Base-by-base conservation (phyloP, 257 asterid species). In the Penstemon davidsonii region DNA sequence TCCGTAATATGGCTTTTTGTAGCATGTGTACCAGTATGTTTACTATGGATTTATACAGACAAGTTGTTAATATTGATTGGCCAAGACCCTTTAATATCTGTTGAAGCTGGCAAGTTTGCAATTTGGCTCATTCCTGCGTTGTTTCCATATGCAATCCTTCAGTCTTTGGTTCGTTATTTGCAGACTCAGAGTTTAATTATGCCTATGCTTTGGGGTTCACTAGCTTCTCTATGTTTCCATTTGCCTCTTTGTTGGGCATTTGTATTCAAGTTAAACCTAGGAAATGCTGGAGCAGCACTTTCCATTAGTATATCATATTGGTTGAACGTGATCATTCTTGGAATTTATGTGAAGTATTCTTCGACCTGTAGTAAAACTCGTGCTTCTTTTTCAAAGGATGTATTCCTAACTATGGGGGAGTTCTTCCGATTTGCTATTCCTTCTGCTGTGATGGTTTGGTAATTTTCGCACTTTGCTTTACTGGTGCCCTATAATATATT, bases 181-280 rank as follows among this genome's bases (percentile, higher is more conserved):
- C 88, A 78, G 79, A 69, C 51, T 56, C 88, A 83, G 78, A 83
- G 88, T 68, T 59, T 83, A 50, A 75, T 78, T n/a, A 4, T 73
- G 39, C 88, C 88, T 8, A 83, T 81, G 86, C 51, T 81, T 55
- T n/a, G 46, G 6, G 54, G 70, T 49, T 51, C 89, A 5, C 8
- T 71, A 8, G 82, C 75, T 13, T 55, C 81, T 40, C 68, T 79
- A 0, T 57, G 67, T 56, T 33, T 84, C 62, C 82, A 81, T 38
- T 7, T 81, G 46, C 80, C 77, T 64, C 54, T 83, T 46, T 81
- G 80, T 40, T 83, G 89, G 89, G 78, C 74, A 38, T 54, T 81
- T 6, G 68, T 84, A 61, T 84, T 84, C 71, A 81, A 74, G 68
- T 53, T 76, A 6, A 56, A 72, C 3, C 76, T 84, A 36, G 83